Evolutionary conservation across 257 asterid species (phyloP).

Genomic region (Gynochthodes officinalis): DNA sequence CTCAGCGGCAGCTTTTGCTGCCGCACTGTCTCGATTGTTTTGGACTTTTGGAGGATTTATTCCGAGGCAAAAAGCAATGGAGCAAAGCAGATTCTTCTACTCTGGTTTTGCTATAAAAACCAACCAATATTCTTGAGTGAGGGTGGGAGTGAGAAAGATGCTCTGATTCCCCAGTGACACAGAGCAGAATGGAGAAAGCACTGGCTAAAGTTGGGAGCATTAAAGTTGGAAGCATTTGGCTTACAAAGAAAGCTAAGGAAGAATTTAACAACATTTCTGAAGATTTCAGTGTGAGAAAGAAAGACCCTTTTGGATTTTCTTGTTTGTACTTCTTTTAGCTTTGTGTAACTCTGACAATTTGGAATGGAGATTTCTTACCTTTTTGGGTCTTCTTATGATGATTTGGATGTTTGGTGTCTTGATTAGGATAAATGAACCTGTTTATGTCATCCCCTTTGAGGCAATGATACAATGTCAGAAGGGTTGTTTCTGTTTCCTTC

Average conservation of each 20-base stretch:
- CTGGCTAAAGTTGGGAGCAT: slow-evolving; percentile 75
- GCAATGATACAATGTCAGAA: background rate
- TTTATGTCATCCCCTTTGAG: background rate
- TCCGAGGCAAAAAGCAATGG: no score
- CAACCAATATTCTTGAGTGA: background rate
- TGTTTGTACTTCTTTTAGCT: background rate
- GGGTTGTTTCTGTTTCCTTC: background rate
- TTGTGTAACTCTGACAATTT: background rate
- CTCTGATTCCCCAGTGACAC: background rate
- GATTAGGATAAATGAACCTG: background rate
- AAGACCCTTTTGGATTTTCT: background rate
- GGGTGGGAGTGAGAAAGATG: background rate
- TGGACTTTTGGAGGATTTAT: background rate
- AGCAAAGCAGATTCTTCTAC: background rate
- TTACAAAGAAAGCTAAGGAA: slow-evolving; percentile 83
- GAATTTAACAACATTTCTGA: slow-evolving; percentile 78
- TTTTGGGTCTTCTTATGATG: background rate
- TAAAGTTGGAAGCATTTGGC: slow-evolving; percentile 79
- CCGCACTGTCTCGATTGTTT: background rate
- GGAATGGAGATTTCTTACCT: background rate
- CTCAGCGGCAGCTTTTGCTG: background rate
- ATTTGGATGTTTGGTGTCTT: background rate
- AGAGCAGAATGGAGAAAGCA: slow-evolving; percentile 70
- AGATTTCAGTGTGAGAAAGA: slow-evolving; percentile 57
- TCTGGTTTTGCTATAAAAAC: background rate